Conservation (phyloP, 2,329 filamentous ascomycete genomes). For the Pseudomassariella vexata region DNA sequence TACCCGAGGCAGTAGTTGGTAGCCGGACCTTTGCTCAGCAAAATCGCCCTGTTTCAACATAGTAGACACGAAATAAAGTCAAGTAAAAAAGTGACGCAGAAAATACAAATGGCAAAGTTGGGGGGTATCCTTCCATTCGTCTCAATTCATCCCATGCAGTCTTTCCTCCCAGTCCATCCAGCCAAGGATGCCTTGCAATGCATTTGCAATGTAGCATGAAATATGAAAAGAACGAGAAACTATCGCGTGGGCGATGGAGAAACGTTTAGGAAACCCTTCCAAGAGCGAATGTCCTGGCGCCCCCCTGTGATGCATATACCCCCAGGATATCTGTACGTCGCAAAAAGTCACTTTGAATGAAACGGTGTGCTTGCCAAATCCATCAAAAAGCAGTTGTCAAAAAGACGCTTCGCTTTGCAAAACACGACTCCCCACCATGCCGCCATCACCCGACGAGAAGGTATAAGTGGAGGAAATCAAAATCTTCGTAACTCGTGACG, state of each 20-base stretch:
- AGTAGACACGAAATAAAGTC: conserved; percentile 21
- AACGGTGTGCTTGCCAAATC: too few relatives aligned
- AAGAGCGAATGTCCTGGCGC: conserved; percentile 27
- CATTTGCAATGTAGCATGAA: conserved; percentile 2
- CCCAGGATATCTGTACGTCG: too few relatives aligned
- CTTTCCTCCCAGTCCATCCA: conserved; percentile 18
- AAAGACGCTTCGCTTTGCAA: conserved; percentile 20
- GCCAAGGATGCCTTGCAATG: conserved; percentile 10
- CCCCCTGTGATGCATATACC: conserved; percentile 19
- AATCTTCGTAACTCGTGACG: conserved; percentile 28
- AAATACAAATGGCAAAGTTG: conserved; percentile 17
- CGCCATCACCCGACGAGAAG: conserved; percentile 14
- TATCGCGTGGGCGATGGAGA: conserved; percentile 27
- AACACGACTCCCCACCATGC: conserved; percentile 22
- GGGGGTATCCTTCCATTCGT: conserved; percentile 28
- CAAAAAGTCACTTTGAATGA: too few relatives aligned
- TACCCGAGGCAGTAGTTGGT: conserved; percentile 16
- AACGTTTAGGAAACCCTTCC: conserved; percentile 25
- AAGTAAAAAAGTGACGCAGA: conserved; percentile 11
- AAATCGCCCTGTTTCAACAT: conserved; percentile 16
- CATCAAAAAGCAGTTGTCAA: conserved; percentile 10
- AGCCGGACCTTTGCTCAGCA: conserved; percentile 19
- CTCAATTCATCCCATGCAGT: conserved; percentile 27
- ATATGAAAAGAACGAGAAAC: conserved; percentile 12
- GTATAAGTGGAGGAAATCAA: conserved; percentile 22